Evolutionary conservation across 371 early-diverging fungal species (phyloP), one percentile per base, ranked within the genome.

Genomic region (Mucor irregularis): DNA sequence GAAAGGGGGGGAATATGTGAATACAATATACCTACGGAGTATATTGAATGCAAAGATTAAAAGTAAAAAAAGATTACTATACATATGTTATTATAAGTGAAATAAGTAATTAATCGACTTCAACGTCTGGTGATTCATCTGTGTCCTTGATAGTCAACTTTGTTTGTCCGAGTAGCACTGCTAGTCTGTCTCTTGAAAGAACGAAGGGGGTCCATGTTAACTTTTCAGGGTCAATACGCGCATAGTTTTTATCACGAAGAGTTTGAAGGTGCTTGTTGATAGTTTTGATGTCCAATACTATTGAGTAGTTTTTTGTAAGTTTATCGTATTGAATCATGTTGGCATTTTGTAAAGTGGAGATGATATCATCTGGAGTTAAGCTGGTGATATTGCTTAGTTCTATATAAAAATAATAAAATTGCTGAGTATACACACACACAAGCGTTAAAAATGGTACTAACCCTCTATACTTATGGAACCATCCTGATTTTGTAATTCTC

Each of bases 311-410:
- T 10, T 59, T 39, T 7, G 57, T 57, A 5, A 17, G 21, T 28
- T 48, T 34, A 33, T 60, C 50, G 28, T 49, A 43, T n/a, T 30
- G 42, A 21, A 86, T 57, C 80, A 86, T 81, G 33, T 68, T 57
- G 42, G 79, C 84, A 5, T 73, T 74, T 56, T 87, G 77, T 11
- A 92, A 63, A 0, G 90, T 88, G 5, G 87, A 81, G 9, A 90
- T 78, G 30, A 91, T 74, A 64, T 92, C 93, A 45, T 92, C 88
- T 21, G 74, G 61, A 0, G 88, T 87, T 72, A 92, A 80, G 9
- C 84, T 79, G 2, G 91, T 89, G 34, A 63, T 54, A 26, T 63
- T 45, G 40, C 89, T 81, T 10, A 92, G 67, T 14, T 84, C 85
- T 71, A 52, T 10, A 22, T 2, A 45, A 34, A 11, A 26, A 22